Conservation (phyloP, 1,284 basidiomycete species). For the Leccinum pachyderme region DNA sequence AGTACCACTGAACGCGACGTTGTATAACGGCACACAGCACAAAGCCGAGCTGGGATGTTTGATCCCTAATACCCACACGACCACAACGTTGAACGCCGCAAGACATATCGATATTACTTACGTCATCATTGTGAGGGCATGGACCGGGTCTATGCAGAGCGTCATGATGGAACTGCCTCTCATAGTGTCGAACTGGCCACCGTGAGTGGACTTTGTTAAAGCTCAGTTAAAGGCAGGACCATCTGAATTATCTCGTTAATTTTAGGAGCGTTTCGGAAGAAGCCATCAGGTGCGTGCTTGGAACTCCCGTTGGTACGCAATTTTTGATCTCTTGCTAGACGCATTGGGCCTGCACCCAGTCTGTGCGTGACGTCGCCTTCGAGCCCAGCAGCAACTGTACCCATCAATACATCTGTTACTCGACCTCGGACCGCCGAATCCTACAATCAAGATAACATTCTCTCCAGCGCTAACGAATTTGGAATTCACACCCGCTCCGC, state of each 20-base stretch:
- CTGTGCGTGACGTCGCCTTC: slow-evolving; percentile 45
- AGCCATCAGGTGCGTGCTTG: slow-evolving; percentile 53
- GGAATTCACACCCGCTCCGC: slow-evolving; percentile 6
- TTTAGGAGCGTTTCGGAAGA: slow-evolving; percentile 60
- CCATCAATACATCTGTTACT: slow-evolving; percentile 20
- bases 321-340: slow-evolving; percentile 37
- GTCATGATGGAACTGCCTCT: slow-evolving; percentile 72
- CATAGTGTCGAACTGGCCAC: slow-evolving; percentile 79
- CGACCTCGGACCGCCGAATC: slow-evolving; percentile 27
- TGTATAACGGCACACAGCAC: slow-evolving; percentile 71
- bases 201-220: slow-evolving; percentile 42
- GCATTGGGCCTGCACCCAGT: slow-evolving; percentile 68
- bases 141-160: slow-evolving; percentile 65
- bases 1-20: slow-evolving; percentile 64
- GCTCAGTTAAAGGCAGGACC: not conserved
- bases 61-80: slow-evolving; percentile 68
- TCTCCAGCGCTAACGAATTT: slow-evolving; percentile 14
- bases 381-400: slow-evolving; percentile 28
- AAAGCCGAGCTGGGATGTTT: slow-evolving; percentile 66
- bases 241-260: slow-evolving; percentile 5
- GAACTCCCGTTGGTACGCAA: not conserved
- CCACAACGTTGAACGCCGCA: slow-evolving; percentile 73
- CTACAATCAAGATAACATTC: slow-evolving; percentile 10
- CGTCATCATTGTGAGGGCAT: slow-evolving; percentile 70
- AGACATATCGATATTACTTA: slow-evolving; percentile 82